Evolutionary conservation across 148 eudicot species (phyloP), one percentile per base, ranked within the genome.

Genomic region (Fagopyrum tataricum): DNA sequence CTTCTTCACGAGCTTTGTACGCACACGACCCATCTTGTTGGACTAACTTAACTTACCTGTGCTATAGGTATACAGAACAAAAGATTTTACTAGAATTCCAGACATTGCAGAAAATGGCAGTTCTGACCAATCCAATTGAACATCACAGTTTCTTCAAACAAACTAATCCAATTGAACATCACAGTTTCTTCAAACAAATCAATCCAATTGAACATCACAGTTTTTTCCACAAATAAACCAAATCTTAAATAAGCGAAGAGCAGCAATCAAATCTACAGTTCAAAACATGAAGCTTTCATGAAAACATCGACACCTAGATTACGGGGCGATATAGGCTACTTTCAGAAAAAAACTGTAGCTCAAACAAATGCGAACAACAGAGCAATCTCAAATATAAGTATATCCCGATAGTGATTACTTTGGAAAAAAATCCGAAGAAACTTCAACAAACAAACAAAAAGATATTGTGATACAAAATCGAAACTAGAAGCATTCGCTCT

Each of bases 1-100:
- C 70, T 81, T 81, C 79, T 81, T 81, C 78, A 81, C 84, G 7
- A 80, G 75, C 55, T 81, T 81, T 2, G 84, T 81, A 2, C 84
- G 72, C 4, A 81, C 84, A 6, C 84, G 76, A 46, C 84, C 81
- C 84, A 81, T 81, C 13, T 17, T 40, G 52, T 14, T 52, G 6
- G 61, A 14, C 52, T 70, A 70, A 44, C 72, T 70, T 70, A 70
- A 44, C 72, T 70, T 70, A 44, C 31, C 72, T 70, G 37, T 31
- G 0, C 37, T 52, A 70, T 13, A 31, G 40, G 39, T 31, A 26
- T 24, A 62, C 13, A 62, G 12, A 14, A 62, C 17, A 26, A 1
- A 56, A 2, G 13, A 56, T 5, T 56, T 56, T 10, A 56, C 31
- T 14, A 55, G 24, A 20, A 55, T 5, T n/a, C 37, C 37, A 31